Evolutionary conservation across 169 alveolate genomes (phyloP), one percentile per base, ranked within the genome.

Genomic region (Plasmodium coatneyi): DNA sequence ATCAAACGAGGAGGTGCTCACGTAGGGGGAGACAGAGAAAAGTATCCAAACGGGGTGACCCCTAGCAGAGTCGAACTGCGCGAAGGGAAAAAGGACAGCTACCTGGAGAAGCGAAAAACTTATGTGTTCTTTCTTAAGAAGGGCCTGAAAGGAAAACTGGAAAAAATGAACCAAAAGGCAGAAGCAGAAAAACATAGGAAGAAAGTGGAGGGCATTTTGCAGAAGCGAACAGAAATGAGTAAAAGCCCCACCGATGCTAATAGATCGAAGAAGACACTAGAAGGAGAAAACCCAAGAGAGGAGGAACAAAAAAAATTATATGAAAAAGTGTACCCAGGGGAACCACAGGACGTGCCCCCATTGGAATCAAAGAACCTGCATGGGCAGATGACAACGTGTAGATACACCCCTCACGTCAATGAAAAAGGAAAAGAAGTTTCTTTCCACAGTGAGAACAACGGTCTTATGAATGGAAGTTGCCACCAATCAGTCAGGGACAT

Each of bases 101-200:
- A 74, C 30, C 39, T 76, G 66, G 84, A 86, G 30, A 52, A 86
- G 43, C 79, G 80, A 32, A 86, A 86, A 86, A 32, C 70, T 19
- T 74, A 36, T 36, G 41, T 52, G 22, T 74, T 14, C 54, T 86
- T 76, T 76, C 74, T 84, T 52, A 86, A 86, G 28, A 86, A 32
- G 19, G 84, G 79, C 22, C 32, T 86, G 43, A 86, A 86, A 32
- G 71, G 30, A 7, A 86, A 74, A 39, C 25, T 86, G 43, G 60
- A 76, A 14, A 70, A 76, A 25, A 86, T 74, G 84, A 76, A 78
- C 2, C 66, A 34, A 3, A 6, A 16, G 52, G 54, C 4, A 22
- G 32, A 36, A 10, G 46, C 32, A 19, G 82, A 66, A 70, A 70
- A n/a, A 30, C 16, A 14, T 4, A 16, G 6, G 28, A 71, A 43